These are phyloP conservation scores for Penicillium silybi DNA, from an alignment of 495 filamentous ascomycete genomes.

Conservation along the genomic window DNA sequence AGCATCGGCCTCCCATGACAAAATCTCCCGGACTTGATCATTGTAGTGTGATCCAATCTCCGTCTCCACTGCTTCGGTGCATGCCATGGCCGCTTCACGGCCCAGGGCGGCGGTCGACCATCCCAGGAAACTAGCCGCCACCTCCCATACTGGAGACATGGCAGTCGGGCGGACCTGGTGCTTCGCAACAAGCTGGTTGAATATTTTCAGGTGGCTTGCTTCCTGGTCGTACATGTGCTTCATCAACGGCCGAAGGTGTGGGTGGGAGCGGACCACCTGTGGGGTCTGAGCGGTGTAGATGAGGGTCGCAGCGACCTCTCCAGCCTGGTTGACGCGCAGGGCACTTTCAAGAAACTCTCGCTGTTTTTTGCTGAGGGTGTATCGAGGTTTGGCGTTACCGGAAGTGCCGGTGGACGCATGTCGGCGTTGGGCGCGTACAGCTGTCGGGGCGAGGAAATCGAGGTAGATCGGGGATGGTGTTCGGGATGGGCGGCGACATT, in stretches of 20 bases:
- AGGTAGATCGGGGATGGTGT: slow-evolving; percentile 27
- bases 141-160: slow-evolving; percentile 90
- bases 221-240: slow-evolving; percentile 98
- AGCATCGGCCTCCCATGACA: slow-evolving; percentile 72
- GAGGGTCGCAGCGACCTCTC: slow-evolving; percentile 79
- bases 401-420: slow-evolving; percentile 26
- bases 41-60: slow-evolving; percentile 98
- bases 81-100: slow-evolving; percentile 95
- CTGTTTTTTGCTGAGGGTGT: slow-evolving; percentile 66
- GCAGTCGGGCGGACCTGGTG: slow-evolving; percentile 92
- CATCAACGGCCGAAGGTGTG: slow-evolving; percentile 85
- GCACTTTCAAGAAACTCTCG: slow-evolving; percentile 74
- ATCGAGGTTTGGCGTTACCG: slow-evolving; percentile 39
- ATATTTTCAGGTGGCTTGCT: slow-evolving; percentile 76
- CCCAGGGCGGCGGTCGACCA: slow-evolving; percentile 90
- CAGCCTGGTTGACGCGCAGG: slow-evolving; percentile 86
- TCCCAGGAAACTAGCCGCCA: slow-evolving; percentile 76
- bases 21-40: slow-evolving; percentile 73
- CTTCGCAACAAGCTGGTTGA: slow-evolving; percentile 77
- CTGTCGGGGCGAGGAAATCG: slow-evolving; percentile 43
- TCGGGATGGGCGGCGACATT: slow-evolving; percentile 11
- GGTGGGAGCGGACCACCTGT: slow-evolving; percentile 69
- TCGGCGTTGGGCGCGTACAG: slow-evolving; percentile 22
- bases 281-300: slow-evolving; percentile 82
- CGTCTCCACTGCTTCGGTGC: slow-evolving; percentile 96